phyloP scores from a whole-genome alignment of 2,329 filamentous ascomycete genomes.

The Diaporthe sp. region DNA sequence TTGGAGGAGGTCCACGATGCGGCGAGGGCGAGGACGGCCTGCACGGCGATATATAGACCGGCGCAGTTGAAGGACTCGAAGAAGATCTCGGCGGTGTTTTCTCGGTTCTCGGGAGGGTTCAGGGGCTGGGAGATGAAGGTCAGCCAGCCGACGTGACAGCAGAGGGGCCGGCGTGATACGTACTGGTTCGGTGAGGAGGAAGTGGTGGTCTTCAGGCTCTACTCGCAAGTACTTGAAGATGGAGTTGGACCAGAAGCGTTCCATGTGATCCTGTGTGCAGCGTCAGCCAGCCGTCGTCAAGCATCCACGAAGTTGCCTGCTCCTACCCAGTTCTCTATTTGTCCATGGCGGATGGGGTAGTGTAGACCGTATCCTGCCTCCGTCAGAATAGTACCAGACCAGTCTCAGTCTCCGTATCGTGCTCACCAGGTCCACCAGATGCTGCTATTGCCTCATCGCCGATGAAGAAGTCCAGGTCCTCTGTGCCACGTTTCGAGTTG shows the following conservation, averaged over 20 bases:
- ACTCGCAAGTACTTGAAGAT: slow-evolving; percentile 99
- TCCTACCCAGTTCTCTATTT: slow-evolving; percentile 97
- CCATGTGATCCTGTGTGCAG: slow-evolving; percentile 87
- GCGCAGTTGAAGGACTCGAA: slow-evolving; percentile 99
- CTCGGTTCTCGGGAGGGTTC: slow-evolving; percentile 98
- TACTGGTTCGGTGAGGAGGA: slow-evolving; percentile 96
- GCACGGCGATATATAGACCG: slow-evolving; percentile 97
- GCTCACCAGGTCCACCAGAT: slow-evolving; percentile 80
- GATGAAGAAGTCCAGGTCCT: slow-evolving; percentile 99
- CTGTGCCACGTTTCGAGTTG: slow-evolving; percentile 92
- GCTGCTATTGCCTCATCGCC: slow-evolving; percentile 94
- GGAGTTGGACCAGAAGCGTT: slow-evolving; percentile 99
- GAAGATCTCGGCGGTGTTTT: slow-evolving; percentile 99
- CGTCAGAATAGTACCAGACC: slow-evolving; percentile 32
- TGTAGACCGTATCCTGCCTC: slow-evolving; percentile 87
- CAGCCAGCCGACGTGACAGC: background rate
- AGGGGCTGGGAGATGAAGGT: slow-evolving; percentile 71
- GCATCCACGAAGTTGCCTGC: background rate
- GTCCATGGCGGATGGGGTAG: slow-evolving; percentile 97
- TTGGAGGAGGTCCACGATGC: slow-evolving; percentile 99
- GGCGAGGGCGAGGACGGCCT: slow-evolving; percentile 94
- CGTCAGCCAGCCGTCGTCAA: slow-evolving; percentile 41
- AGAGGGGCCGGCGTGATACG: slow-evolving; percentile 43
- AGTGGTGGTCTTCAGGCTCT: slow-evolving; percentile 98
- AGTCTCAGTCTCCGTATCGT: slow-evolving; percentile 13